A percentile compares a stretch with the other conserved stretches of the same genome.
Evolutionary conservation across 2,329 filamentous ascomycete species (phyloP).

Genomic region (Penicillium palitans): DNA sequence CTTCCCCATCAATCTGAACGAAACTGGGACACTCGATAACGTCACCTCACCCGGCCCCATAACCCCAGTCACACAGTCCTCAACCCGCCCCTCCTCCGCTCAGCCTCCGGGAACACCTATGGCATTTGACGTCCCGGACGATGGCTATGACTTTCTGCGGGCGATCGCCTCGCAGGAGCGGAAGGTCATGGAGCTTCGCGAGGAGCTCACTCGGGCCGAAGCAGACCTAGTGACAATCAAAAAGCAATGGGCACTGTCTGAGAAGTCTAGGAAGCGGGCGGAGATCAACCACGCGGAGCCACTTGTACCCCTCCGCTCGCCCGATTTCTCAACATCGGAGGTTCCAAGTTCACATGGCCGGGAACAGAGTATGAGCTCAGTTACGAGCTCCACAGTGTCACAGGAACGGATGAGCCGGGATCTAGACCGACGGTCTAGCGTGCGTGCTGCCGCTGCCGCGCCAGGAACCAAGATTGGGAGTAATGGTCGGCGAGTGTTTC

Average conservation of each 20-base stretch:
- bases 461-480: slow-evolving; percentile 36
- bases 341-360: slow-evolving; percentile 21
- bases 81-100: slow-evolving; percentile 34
- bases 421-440: slow-evolving; percentile 69
- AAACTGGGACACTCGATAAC: slow-evolving; percentile 23
- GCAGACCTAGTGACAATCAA: slow-evolving; percentile 73
- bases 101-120: slow-evolving; percentile 29
- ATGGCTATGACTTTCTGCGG: slow-evolving; percentile 72
- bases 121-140: slow-evolving; percentile 41
- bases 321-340: slow-evolving; percentile 23
- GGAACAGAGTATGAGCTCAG: slow-evolving; percentile 31
- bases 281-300: slow-evolving; percentile 63
- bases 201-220: slow-evolving; percentile 85
- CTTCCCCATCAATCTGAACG: slow-evolving; percentile 45
- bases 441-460: slow-evolving; percentile 54
- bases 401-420: slow-evolving; percentile 55
- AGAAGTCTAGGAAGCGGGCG: slow-evolving; percentile 72
- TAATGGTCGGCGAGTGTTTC: slow-evolving; percentile 65
- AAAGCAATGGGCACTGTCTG: slow-evolving; percentile 76
- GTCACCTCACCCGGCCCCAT: slow-evolving; percentile 34
- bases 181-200: slow-evolving; percentile 82
- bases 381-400: slow-evolving; percentile 27
- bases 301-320: slow-evolving; percentile 55
- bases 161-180: slow-evolving; percentile 91
- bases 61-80: slow-evolving; percentile 36